Evolutionary conservation across 2,329 filamentous ascomycete genomes (phyloP).

Genomic region (Ophiosphaerella narmari): DNA sequence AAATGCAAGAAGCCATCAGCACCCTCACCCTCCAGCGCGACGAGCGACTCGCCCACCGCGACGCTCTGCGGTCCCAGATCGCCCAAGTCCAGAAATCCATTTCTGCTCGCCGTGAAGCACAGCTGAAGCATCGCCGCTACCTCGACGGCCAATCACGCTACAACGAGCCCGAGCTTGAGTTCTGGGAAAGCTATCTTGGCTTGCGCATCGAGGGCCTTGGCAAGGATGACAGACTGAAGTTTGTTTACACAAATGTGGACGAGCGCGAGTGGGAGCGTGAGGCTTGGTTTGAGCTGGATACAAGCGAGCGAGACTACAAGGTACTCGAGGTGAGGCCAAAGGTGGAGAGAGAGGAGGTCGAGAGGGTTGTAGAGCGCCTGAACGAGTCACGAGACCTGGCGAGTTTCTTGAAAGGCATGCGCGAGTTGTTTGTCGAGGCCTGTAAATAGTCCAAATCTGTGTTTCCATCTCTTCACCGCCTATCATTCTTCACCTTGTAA

Average conservation of each 20-base stretch:
- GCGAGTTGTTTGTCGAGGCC: slow-evolving; percentile 70
- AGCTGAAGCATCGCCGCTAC: slow-evolving; percentile 72
- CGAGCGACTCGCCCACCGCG: slow-evolving; percentile 59
- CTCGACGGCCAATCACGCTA: slow-evolving; percentile 83
- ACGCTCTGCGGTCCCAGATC: slow-evolving; percentile 62
- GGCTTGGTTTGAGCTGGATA: slow-evolving; percentile 91
- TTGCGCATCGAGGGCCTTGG: slow-evolving; percentile 88
- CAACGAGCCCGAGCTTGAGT: slow-evolving; percentile 91
- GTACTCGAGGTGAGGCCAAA: slow-evolving; percentile 82
- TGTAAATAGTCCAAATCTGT: slow-evolving; percentile 47
- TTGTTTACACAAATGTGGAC: slow-evolving; percentile 85
- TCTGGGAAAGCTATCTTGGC: slow-evolving; percentile 92
- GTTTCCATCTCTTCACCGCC: slow-evolving; percentile 1
- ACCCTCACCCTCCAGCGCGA: slow-evolving; percentile 61
- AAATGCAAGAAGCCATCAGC: slow-evolving; percentile 66
- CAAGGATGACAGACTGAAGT: slow-evolving; percentile 81
- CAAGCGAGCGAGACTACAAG: slow-evolving; percentile 79
- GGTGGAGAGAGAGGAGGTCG: slow-evolving; percentile 76
- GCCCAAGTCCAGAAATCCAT: slow-evolving; percentile 71
- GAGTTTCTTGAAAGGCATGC: slow-evolving; percentile 78
- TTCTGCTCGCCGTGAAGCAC: slow-evolving; percentile 70
- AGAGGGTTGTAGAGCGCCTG: slow-evolving; percentile 74
- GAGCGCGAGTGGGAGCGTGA: slow-evolving; percentile 87
- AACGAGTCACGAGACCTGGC: slow-evolving; percentile 80
- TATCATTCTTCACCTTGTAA: slow-evolving; percentile 38